Conservation (phyloP, 148 eudicot species). For the Limonium bicolor region DNA sequence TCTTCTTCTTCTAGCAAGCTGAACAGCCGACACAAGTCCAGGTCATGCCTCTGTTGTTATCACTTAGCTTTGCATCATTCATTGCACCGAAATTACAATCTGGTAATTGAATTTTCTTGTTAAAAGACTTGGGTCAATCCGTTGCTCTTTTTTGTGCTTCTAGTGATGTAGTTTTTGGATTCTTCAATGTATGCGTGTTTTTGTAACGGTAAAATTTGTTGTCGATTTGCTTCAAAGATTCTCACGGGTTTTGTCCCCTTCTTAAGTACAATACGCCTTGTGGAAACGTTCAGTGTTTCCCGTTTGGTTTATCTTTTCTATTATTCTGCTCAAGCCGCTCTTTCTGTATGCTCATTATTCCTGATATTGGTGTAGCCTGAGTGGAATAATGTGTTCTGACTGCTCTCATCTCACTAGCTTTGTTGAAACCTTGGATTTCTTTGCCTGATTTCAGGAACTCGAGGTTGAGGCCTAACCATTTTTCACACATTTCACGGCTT, state of each 20-base stretch:
- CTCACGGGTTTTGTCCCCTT: slow-evolving; percentile 7
- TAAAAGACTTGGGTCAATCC: no score
- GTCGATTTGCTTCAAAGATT: slow-evolving; percentile 14
- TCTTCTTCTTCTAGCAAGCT: slow-evolving; percentile 15
- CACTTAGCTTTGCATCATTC: background rate
- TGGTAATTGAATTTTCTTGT: slow-evolving; percentile 2
- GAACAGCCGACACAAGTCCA: slow-evolving; percentile 34
- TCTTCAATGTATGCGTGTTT: slow-evolving; percentile 3
- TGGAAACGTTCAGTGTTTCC: background rate
- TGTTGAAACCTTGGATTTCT: background rate
- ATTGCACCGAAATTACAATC: background rate
- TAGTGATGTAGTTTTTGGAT: background rate
- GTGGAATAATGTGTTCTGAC: background rate
- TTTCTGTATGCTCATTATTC: background rate
- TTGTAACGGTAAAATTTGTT: slow-evolving; percentile 23
- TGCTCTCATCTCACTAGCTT: background rate
- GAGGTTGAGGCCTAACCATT: slow-evolving; percentile 18
- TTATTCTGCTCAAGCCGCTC: background rate
- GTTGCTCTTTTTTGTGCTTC: background rate
- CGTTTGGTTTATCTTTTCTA: slow-evolving; percentile 1
- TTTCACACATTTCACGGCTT: slow-evolving; percentile 34
- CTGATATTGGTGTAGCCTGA: no score
- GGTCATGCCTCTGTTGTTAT: slow-evolving; percentile 20
- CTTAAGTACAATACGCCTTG: background rate
- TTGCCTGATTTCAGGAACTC: slow-evolving; percentile 40